phyloP scores from a whole-genome alignment of 2,329 filamentous ascomycete species.

The Scortechinia acanthostroma region DNA sequence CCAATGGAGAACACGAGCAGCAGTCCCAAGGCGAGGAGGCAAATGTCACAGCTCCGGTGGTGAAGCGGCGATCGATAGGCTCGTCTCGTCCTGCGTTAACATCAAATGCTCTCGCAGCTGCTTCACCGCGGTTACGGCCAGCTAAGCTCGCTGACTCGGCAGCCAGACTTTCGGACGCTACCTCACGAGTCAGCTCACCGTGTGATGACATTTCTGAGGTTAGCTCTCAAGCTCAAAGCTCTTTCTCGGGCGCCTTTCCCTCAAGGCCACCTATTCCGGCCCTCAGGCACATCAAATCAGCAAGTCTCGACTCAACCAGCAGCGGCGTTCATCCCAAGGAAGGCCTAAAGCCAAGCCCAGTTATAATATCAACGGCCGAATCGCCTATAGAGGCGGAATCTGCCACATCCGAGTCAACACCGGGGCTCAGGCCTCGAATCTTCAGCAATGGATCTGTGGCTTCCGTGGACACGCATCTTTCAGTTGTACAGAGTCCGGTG shows the following conservation, averaged over 20 bases:
- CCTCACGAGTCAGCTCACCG: not conserved
- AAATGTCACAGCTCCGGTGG: not conserved
- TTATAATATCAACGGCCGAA: not conserved
- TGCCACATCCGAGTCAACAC: not conserved
- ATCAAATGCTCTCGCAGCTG: not conserved
- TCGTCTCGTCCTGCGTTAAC: not conserved
- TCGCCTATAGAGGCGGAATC: not conserved
- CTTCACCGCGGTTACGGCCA: not conserved
- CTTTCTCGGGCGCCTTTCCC: not conserved
- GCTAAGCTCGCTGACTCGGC: not conserved
- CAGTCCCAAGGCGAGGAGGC: not conserved
- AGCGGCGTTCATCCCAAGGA: not conserved
- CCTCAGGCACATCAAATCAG: not conserved
- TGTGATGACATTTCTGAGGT: not conserved
- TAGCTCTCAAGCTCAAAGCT: not conserved
- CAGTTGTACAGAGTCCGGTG: slow-evolving; percentile 22
- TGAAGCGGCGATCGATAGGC: not conserved
- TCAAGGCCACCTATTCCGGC: not conserved
- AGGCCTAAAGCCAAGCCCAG: not conserved
- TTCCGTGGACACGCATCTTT: not conserved
- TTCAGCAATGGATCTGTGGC: not conserved
- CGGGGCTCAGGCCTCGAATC: not conserved
- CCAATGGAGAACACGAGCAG: not conserved
- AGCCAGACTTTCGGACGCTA: not conserved
- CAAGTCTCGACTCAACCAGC: not conserved